phyloP scores from a whole-genome alignment of 176 grass and related monocot genomes.

The Luzula sylvatica region DNA sequence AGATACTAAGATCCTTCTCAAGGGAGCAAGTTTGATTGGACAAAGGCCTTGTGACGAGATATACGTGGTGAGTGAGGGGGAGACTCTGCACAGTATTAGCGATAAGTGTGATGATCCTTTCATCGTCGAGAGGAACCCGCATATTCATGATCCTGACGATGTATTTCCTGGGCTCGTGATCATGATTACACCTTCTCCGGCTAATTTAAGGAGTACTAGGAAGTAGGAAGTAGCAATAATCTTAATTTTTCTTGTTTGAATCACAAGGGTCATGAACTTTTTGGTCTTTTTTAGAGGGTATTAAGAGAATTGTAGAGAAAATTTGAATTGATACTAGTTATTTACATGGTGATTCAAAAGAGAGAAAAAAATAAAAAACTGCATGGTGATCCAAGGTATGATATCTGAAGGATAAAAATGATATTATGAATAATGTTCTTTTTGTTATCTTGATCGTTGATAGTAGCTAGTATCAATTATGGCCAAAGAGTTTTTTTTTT shows the following conservation, averaged over 20 bases:
- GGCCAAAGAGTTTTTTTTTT: no score
- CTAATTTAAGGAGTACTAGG: constrained; percentile 10
- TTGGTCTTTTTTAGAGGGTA: not conserved
- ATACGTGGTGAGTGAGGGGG: constrained; percentile 65
- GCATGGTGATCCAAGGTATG: not conserved
- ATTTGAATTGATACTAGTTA: no score
- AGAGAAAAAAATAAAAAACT: no score
- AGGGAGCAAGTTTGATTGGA: constrained; percentile 19
- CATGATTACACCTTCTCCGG: constrained; percentile 34
- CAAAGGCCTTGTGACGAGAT: constrained; percentile 68
- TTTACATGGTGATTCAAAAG: no score
- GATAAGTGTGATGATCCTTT: constrained; percentile 78
- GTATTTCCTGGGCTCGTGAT: constrained; percentile 91
- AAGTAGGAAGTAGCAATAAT: no score
- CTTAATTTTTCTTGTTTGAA: not conserved
- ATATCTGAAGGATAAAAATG: constrained; percentile 9
- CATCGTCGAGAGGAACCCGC: constrained; percentile 81
- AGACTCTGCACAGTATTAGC: constrained; percentile 85
- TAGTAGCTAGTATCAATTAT: no score
- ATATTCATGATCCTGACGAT: constrained; percentile 82
- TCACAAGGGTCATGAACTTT: not conserved
- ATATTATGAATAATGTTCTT: constrained; percentile 6
- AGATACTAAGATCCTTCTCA: not conserved
- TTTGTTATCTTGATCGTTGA: not conserved
- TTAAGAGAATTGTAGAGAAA: no score